A percentile compares a stretch with the other conserved stretches of the same genome.
Conservation (phyloP, 2,329 filamentous ascomycete genomes). For the Coleophoma cylindrospora region DNA sequence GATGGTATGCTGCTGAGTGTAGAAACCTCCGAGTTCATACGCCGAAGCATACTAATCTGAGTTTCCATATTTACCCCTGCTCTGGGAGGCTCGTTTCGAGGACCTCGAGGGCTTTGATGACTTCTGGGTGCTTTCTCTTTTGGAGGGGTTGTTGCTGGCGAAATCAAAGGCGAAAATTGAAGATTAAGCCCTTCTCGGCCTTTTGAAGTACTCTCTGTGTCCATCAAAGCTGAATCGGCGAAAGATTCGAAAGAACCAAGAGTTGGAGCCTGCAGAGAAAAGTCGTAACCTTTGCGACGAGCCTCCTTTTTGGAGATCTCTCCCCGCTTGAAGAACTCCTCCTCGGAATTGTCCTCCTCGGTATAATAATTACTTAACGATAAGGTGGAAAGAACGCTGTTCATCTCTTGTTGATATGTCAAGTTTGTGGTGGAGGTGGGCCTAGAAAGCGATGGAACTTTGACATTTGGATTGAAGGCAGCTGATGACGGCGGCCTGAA, state of each 20-base stretch:
- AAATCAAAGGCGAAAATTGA: too few relatives aligned
- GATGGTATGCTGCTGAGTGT: neutral
- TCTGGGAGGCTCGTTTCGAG: neutral
- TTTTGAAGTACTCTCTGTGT: neutral
- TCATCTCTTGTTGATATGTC: neutral
- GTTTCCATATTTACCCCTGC: constrained; percentile 1
- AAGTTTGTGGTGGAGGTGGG: neutral
- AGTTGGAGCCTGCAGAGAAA: constrained; percentile 1
- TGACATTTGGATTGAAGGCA: constrained; percentile 15
- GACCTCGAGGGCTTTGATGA: neutral
- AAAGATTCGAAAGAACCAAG: too few relatives aligned
- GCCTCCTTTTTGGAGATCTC: constrained; percentile 5
- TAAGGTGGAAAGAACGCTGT: constrained; percentile 12
- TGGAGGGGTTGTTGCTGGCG: too few relatives aligned
- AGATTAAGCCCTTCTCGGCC: too few relatives aligned
- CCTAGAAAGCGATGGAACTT: constrained; percentile 5
- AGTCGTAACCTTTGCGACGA: constrained; percentile 9
- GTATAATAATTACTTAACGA: constrained; percentile 17
- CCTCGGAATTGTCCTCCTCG: constrained; percentile 9
- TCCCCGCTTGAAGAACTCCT: constrained; percentile 12
- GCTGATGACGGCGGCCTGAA: constrained; percentile 14
- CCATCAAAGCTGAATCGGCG: neutral
- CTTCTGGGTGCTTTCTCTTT: too few relatives aligned
- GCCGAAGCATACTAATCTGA: constrained; percentile 4
- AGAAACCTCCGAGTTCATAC: constrained; percentile 8